Evolutionary conservation across 1,284 basidiomycete genomes (phyloP), one percentile per base, ranked within the genome.

Genomic region (Exobasidium cylindrosporum): DNA sequence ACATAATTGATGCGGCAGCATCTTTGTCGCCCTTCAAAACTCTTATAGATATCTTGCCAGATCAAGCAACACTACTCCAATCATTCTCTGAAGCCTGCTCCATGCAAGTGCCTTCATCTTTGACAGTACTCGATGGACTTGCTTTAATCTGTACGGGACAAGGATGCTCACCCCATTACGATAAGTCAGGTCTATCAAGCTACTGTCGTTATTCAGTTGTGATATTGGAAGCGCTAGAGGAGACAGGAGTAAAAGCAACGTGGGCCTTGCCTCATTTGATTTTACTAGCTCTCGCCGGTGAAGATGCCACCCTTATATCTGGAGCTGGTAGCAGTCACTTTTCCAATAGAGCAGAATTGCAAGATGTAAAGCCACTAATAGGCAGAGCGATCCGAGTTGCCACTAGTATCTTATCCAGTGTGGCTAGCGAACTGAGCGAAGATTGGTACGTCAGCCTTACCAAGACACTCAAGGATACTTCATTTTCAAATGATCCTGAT

Each of bases 191-290:
- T 0, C 85, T 86, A 43, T 83, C 85, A 0, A 70, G 83, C 2
- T 92, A 90, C 69, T 86, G 87, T 0, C 86, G 93, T 7, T 81
- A 84, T 0, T 83, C 87, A 11, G 80, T 83, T 46, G 87, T 87
- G 0, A 81, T 90, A 11, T 80, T 92, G 1, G 81, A 85, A 1
- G 77, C 87, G 31, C 82, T 92, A 32, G 76, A 83, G 0, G 83
- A 85, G 1, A 86, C 92, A 71, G 86, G 90, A 17, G 82, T 83
- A 3, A 70, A 85, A 1, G 87, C 88, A 1, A 85, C 86, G 0
- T 72, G 90, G 87, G 86, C 84, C 83, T 13, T 82, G 29, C 70
- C 74, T 1, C 69, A 79, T 58, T 55, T 80, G 26, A 65, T 81
- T 6, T 64, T 81, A 0, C 72, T 83, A 1, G 72, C 72, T 4